Evolutionary conservation across 2,329 filamentous ascomycete species (phyloP), one percentile per base, ranked within the genome.

Genomic region (Ophiostoma perfectum): DNA sequence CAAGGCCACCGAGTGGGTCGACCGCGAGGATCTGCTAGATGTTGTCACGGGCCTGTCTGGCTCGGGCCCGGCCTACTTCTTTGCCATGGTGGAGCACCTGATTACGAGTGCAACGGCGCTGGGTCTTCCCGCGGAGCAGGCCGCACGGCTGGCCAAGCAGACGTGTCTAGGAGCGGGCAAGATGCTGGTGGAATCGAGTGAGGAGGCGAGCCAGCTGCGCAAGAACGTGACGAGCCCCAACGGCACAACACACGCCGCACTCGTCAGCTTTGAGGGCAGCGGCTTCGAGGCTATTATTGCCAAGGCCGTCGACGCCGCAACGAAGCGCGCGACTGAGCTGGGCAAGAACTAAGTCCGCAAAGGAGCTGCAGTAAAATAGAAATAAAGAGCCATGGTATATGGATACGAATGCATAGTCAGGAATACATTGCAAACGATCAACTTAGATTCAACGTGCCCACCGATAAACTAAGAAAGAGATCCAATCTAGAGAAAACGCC

Each of bases 141-240:
- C 82, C n/a, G 79, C 78, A 11, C 79, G 81, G 0, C 75, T 84
- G 18, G 82, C 82, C 9, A 81, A 78, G 71, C 82, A 84, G 76
- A 84, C 82, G 0, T 83, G 81, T 69, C 75, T 81, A 5, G 82
- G 82, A n/a, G 82, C 82, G 1, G 82, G 81, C 63, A 80, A 79
- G 75, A 83, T 83, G 81, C 78, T 84, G 6, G 78, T 81, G 38
- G 78, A 81, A 71, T 81, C 81, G 2, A 74, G 78, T 3, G 81
- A 83, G 2, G 76, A 78, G 45, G 81, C 82, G 0, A 73, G 78
- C 0, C 81, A 83, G 75, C 76, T 84, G 65, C 78, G 82, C 67
- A 81, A 77, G 72, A 83, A 83, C 73, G 82, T 84, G 66, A 84
- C 82, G 5, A 83, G 82, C 75, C 82, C 82, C 38, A 83, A 83